Evolutionary conservation across 2,329 filamentous ascomycete species (phyloP), one percentile per base, ranked within the genome.

Genomic region (Ceratocystis papillata): DNA sequence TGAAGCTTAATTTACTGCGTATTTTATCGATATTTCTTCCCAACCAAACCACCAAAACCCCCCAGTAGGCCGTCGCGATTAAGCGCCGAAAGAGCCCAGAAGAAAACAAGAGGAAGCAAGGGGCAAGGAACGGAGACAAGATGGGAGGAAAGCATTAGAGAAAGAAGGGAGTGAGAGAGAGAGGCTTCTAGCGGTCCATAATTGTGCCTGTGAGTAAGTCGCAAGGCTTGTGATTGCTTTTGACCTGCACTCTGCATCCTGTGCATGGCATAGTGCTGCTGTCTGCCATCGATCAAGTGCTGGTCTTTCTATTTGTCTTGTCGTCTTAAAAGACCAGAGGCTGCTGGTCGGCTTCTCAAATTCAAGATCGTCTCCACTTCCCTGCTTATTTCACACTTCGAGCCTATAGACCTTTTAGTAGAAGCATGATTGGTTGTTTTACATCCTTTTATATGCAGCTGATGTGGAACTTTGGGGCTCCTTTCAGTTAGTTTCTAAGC

Each of bases 21-120:
- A 41, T 53, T 59, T 15, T 59, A 7, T 59, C 8, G 5, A 37
- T 59, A 1, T 25, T 53, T 53, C 10, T n/a, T 53, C 48, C 6
- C 7, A 20, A 3, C 22, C n/a, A 53, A n/a, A 20, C n/a, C 48
- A 15, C 10, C 10, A 41, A 53, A 20, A 53, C 22, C 22, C 48
- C 48, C 55, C 28, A 59, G 55, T 59, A 59, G 55, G 30, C 30
- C 37, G 20, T 59, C 55, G 55, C 33, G 10, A n/a, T 37, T 59
- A 59, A 59, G 28, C 55, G 55, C 55, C 55, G 55, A n/a, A 20
- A 28, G 22, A 59, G 20, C 37, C 37, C 37, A 41, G 10, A 41
- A 41, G 48, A 10, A 30, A 12, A 62, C 3, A n/a, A 17, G n/a
- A 62, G 17, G 28, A 20, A 30, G 48, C 1, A 30, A 62, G 41